Percentiles rank a stretch among this genome's conserved stretches.
Conservation (phyloP, 2,329 filamentous ascomycete species). For the Simplicillium sp. region DNA sequence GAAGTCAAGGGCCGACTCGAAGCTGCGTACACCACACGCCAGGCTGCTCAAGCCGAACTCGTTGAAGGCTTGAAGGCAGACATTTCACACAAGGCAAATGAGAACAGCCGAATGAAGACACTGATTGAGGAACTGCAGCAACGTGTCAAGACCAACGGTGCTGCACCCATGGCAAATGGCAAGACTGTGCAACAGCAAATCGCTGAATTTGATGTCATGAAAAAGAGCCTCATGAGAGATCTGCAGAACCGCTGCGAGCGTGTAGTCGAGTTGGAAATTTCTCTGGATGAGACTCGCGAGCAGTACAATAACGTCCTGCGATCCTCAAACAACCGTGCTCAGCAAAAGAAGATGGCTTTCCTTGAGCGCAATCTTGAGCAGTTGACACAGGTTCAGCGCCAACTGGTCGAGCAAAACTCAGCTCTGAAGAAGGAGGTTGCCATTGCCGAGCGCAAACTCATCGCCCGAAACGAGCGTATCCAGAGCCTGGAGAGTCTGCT, state of each 20-base stretch:
- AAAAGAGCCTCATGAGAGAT: slow-evolving; percentile 98
- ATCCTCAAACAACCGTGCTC: slow-evolving; percentile 93
- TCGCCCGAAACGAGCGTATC: slow-evolving; percentile 93
- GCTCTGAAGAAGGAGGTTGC: slow-evolving; percentile 98
- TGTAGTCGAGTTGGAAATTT: slow-evolving; percentile 96
- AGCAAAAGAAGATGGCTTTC: slow-evolving; percentile 99
- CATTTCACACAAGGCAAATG: slow-evolving; percentile 65
- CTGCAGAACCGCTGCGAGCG: slow-evolving; percentile 96
- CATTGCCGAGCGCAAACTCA: slow-evolving; percentile 94
- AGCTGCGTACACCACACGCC: slow-evolving; percentile 65
- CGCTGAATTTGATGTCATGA: slow-evolving; percentile 98
- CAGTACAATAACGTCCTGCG: slow-evolving; percentile 98
- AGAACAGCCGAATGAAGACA: slow-evolving; percentile 71
- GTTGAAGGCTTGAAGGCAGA: slow-evolving; percentile 71
- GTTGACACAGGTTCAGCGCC: slow-evolving; percentile 90
- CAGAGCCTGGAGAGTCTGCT: slow-evolving; percentile 85
- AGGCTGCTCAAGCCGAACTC: slow-evolving; percentile 63
- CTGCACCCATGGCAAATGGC: slow-evolving; percentile 59
- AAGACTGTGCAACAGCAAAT: slow-evolving; percentile 97
- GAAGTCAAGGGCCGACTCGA: slow-evolving; percentile 76
- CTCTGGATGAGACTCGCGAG: slow-evolving; percentile 90
- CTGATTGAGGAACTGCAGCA: slow-evolving; percentile 74
- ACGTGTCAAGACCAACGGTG: slow-evolving; percentile 54
- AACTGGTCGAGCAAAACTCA: slow-evolving; percentile 96
- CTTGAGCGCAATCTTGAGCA: slow-evolving; percentile 96